phyloP scores from a whole-genome alignment of 257 asterid genomes.

The Scutellaria baicalensis region DNA sequence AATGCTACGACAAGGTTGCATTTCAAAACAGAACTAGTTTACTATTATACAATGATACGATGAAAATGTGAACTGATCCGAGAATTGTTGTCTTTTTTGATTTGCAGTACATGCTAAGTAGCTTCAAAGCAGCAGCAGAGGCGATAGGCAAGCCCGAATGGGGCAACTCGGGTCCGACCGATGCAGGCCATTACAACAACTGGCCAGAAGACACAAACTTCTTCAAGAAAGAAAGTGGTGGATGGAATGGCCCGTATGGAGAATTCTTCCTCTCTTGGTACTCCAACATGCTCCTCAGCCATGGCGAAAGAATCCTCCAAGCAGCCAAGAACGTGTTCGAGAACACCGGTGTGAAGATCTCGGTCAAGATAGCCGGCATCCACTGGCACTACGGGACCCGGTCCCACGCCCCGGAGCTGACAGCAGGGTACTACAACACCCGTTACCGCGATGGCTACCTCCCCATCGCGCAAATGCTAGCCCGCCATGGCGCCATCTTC shows the following conservation, averaged over 20 bases:
- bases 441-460: slow-evolving; percentile 76
- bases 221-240: slow-evolving; percentile 78
- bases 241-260: slow-evolving; percentile 65
- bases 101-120: slow-evolving; percentile 82
- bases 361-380: slow-evolving; percentile 85
- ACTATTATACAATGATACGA: too few relatives aligned
- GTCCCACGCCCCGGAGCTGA: slow-evolving; percentile 97
- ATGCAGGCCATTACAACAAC: slow-evolving; percentile 89
- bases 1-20: slow-evolving; percentile 85
- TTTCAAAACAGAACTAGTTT: neutral
- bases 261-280: slow-evolving; percentile 94
- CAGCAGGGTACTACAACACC: slow-evolving; percentile 93
- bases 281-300: slow-evolving; percentile 72
- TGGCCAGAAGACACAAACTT: slow-evolving; percentile 98
- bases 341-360: slow-evolving; percentile 55
- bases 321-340: slow-evolving; percentile 48
- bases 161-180: slow-evolving; percentile 88
- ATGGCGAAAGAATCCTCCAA: slow-evolving; percentile 72
- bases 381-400: slow-evolving; percentile 97
- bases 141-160: slow-evolving; percentile 81
- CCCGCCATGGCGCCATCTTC: slow-evolving; percentile 72
- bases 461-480: slow-evolving; percentile 92
- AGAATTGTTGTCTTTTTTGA: neutral
- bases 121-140: slow-evolving; percentile 83
- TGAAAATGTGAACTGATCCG: too few relatives aligned